Base-by-base conservation (phyloP, 495 filamentous ascomycete genomes). In the Pseudomonodictys pantanalensis region DNA sequence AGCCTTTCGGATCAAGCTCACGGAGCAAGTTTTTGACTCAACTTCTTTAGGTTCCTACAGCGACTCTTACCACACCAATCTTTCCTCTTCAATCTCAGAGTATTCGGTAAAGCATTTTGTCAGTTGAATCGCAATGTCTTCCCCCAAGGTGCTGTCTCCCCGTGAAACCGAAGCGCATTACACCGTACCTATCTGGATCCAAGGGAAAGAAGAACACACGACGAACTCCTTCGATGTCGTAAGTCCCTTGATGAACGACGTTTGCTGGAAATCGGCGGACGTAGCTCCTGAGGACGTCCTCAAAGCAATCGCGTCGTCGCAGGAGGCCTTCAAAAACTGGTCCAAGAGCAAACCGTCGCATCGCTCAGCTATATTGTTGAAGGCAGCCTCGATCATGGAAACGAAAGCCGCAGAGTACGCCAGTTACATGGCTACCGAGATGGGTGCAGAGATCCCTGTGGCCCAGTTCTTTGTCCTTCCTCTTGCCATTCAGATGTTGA, bases 281-380 rank as follows among this genome's bases (percentile, higher is more conserved):
- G 32, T 15, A 35, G 15, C 7, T 15, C 32, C 8, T 15, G 32
- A 35, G 32, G 32, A 35, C 32, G 32, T 15, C 8, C 7, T 35
- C 32, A 35, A 35, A 35, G 32, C 32, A 15, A 15, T 35, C 32
- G 32, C 7, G 32, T 35, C 32, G 8, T 35, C 32, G 32, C 32
- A 35, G 15, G 15, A 35, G 15, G 91, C 91, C 4, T 86, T 89
- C 69, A 78, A 79, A 41, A 72, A 78, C 59, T 96, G 91, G 91
- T 76, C 75, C 58, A 76, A 81, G 46, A 79, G 78, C 0, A 79
- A 79, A 35, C 79, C 85, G 11, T 72, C 75, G 22, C 65, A 75
- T 33, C 85, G 88, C 22, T 82, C 88, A 35, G 32, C 7, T 7
- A 15, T 35, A 15, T 15, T 35, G 7, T 8, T 35, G 8, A 35